Evolutionary conservation across 2,329 filamentous ascomycete species (phyloP), one percentile per base, ranked within the genome.

Genomic region (Xylariaceae sp.): DNA sequence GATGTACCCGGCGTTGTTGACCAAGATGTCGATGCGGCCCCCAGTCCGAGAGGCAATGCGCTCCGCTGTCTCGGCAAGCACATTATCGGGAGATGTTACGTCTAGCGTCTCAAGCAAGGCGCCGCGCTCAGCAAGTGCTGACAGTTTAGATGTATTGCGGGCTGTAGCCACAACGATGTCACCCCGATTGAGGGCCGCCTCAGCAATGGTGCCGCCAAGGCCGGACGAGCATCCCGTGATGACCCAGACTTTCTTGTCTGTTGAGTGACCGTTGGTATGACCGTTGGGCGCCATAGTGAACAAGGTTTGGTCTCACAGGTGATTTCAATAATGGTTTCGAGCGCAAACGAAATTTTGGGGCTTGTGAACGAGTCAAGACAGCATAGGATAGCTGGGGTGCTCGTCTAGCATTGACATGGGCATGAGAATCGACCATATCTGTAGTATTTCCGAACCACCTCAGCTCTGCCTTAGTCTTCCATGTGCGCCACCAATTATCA

Each of bases 181-280:
- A 21, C 45, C 49, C 29, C 43, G 40, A 2, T 38, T 14, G 6
- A 52, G 39, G 7, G 36, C 45, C 5, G 42, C 39, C 8, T 36
- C 10, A 14, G 49, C 45, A 35, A 52, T 50, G 11, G 42, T 23
- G 6, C 37, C 37, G 25, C 47, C 47, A 23, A 49, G 27, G 14
- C 47, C 47, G 5, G 44, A 48, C 6, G 47, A 44, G 39, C 41
- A 47, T 20, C 50, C 47, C 6, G 41, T 48, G 22, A 52, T 43
- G 8, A 47, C 39, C 44, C 50, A 48, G 6, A 47, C 47, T 2
- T 48, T 50, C 37, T 42, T 33, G 17, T 23, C 11, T 3, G 20
- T 22, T 5, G 22, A 16, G n/a, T n/a, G n/a, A 23, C 32, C 14
- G 32, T 32, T 37, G 2, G 32, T n/a, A n/a, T n/a, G n/a, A n/a